Percentiles rank a stretch among this genome's conserved stretches.
These are phyloP conservation scores for Nemania bipapillata DNA, from an alignment of 2,329 filamentous ascomycete species.

Conservation along the genomic window DNA sequence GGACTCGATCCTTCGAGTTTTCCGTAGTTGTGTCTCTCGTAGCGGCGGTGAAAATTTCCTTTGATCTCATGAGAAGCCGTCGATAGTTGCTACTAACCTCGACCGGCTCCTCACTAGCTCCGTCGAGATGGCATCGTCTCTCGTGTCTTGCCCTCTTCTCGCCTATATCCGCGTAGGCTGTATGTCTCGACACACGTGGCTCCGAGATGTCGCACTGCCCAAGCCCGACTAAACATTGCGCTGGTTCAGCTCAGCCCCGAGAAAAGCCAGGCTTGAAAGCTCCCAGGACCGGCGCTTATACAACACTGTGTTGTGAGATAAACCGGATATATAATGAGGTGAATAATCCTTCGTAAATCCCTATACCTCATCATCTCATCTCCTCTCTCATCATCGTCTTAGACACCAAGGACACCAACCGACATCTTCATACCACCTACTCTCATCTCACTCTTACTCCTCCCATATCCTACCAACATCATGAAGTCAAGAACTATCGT, in stretches of 20 bases:
- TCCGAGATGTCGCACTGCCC: constrained; percentile 15
- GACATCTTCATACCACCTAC: not conserved
- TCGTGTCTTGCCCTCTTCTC: not conserved
- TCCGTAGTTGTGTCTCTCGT: constrained; percentile 1
- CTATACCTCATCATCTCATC: not conserved
- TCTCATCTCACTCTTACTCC: not conserved
- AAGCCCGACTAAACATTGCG: not conserved
- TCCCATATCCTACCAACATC: not conserved
- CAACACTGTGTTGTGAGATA: not conserved
- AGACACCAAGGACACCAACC: not conserved
- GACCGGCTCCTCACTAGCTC: not conserved
- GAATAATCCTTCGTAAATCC: not conserved
- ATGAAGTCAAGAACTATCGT: constrained; percentile 38
- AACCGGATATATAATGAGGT: constrained; percentile 25
- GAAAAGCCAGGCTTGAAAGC: not conserved
- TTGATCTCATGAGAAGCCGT: not conserved
- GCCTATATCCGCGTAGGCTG: not conserved
- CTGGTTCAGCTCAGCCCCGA: not conserved
- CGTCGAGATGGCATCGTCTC: not conserved
- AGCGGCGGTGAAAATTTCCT: not conserved
- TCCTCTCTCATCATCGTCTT: constrained; percentile 8
- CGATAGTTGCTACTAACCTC: constrained; percentile 2
- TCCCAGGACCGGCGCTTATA: not conserved
- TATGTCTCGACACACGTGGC: constrained; percentile 27
- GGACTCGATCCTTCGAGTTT: not conserved